Conservation (phyloP, 805 yeast species). For the Kluyveromyces aestuarii region DNA sequence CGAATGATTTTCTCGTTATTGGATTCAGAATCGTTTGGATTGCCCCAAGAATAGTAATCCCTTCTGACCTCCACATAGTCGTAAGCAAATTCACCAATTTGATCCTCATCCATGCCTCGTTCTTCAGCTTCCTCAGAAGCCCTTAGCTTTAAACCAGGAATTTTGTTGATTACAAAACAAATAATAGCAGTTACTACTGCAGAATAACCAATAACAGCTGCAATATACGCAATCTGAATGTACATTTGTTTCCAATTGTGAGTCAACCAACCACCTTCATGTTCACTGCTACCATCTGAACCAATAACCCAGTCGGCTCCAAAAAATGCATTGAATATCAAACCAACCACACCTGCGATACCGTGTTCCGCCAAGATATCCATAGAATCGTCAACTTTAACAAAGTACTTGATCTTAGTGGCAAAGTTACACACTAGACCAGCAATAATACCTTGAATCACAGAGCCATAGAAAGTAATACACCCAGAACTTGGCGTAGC, state of each 20-base stretch:
- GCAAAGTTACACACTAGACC: conserved; percentile 84
- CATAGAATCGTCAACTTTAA: conserved; percentile 81
- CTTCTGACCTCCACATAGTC: conserved; percentile 96
- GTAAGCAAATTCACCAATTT: conserved; percentile 97
- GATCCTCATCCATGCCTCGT: conserved; percentile 89
- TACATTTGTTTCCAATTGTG: conserved; percentile 89
- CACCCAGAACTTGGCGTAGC: conserved; percentile 94
- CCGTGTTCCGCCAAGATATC: conserved; percentile 99
- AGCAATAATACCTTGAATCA: conserved; percentile 70
- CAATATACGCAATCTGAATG: conserved; percentile 76
- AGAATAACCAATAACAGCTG: conserved; percentile 67
- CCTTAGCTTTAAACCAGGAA: conserved; percentile 77
- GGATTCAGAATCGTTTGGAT: conserved; percentile 15
- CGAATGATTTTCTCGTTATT: not conserved
- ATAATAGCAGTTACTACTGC: conserved; percentile 69
- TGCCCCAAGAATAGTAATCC: conserved; percentile 57
- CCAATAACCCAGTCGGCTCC: conserved; percentile 86
- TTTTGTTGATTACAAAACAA: conserved; percentile 61
- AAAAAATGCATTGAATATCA: conserved; percentile 80
- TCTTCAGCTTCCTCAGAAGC: conserved; percentile 81
- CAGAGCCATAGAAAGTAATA: conserved; percentile 87
- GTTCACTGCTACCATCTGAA: conserved; percentile 77
- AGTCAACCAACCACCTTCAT: conserved; percentile 85
- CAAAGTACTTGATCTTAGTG: conserved; percentile 74
- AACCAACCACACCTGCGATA: conserved; percentile 85